phyloP scores from a whole-genome alignment of 1,139 yeast species.

The Yamadazyma siamensis region DNA sequence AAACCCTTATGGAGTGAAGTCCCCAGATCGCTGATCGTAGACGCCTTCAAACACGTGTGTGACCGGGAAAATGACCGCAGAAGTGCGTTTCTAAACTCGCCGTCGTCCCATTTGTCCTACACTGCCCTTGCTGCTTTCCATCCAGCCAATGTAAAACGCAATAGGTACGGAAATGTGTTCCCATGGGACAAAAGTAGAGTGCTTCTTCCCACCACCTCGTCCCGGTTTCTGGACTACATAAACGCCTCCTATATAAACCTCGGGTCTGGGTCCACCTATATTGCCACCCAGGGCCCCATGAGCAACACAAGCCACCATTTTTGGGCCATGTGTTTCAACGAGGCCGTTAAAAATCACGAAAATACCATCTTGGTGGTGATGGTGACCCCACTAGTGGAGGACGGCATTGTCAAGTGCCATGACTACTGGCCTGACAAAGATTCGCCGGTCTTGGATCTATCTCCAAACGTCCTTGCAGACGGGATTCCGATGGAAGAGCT shows the following conservation, averaged over 20 bases:
- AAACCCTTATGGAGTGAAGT: conserved; percentile 11
- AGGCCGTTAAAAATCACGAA: conserved; percentile 32
- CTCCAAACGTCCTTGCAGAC: conserved; percentile 15
- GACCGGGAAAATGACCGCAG: conserved; percentile 8
- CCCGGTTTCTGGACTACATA: conserved; percentile 30
- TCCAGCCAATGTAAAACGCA: conserved; percentile 18
- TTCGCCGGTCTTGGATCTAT: conserved; percentile 19
- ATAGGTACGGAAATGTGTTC: conserved; percentile 41
- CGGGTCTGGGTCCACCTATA: conserved; percentile 20
- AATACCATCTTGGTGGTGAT: conserved; percentile 63
- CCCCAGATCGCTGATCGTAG: conserved; percentile 1
- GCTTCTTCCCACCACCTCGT: conserved; percentile 16
- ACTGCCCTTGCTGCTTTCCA: conserved; percentile 4
- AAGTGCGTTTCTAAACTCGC: neutral
- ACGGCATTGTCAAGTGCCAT: conserved; percentile 59
- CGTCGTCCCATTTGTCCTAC: conserved; percentile 4
- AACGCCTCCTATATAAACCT: conserved; percentile 39
- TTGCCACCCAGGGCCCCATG: conserved; percentile 63
- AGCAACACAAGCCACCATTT: conserved; percentile 60
- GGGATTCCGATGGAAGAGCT: conserved; percentile 10
- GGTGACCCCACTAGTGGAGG: conserved; percentile 80
- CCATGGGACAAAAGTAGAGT: conserved; percentile 43
- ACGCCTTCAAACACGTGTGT: conserved; percentile 7
- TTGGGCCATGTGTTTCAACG: conserved; percentile 79
- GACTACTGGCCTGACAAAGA: conserved; percentile 64